Evolutionary conservation across 805 yeast genomes (phyloP).

Genomic region (Myxozyma melibiosi): DNA sequence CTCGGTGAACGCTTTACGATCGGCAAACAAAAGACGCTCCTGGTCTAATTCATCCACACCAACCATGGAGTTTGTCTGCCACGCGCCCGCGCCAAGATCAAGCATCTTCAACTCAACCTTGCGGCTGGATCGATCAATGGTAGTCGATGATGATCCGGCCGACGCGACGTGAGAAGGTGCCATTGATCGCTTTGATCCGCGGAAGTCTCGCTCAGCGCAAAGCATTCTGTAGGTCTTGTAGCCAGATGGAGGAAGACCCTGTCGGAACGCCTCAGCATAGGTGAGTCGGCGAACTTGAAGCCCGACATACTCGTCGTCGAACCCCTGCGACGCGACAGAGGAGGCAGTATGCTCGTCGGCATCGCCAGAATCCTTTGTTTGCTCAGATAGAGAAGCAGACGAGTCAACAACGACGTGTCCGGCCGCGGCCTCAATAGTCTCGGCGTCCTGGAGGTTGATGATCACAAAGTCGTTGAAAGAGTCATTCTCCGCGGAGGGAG

Average conservation of each 20-base stretch:
- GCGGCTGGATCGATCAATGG: too few relatives aligned
- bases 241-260: constrained; percentile 11
- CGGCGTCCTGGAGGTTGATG: constrained; percentile 16
- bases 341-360: not conserved
- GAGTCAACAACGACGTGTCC: constrained; percentile 3
- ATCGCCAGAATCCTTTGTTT: not conserved
- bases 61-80: not conserved
- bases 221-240: not conserved
- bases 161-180: not conserved
- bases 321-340: too few relatives aligned
- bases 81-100: constrained; percentile 8
- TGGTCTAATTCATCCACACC: constrained; percentile 12
- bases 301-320: constrained; percentile 19
- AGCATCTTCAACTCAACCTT: constrained; percentile 4
- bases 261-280: constrained; percentile 22
- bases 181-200: too few relatives aligned
- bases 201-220: not conserved
- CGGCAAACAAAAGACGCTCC: constrained; percentile 4
- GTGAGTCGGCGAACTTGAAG: constrained; percentile 21
- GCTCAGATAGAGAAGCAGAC: not conserved
- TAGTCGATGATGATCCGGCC: not conserved
- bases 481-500: constrained; percentile 1
- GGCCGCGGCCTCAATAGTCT: constrained; percentile 3
- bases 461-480: constrained; percentile 13
- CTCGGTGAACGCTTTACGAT: constrained; percentile 8